Conservation (phyloP, 768 basidiomycete species). For the Phallus indusiatus region DNA sequence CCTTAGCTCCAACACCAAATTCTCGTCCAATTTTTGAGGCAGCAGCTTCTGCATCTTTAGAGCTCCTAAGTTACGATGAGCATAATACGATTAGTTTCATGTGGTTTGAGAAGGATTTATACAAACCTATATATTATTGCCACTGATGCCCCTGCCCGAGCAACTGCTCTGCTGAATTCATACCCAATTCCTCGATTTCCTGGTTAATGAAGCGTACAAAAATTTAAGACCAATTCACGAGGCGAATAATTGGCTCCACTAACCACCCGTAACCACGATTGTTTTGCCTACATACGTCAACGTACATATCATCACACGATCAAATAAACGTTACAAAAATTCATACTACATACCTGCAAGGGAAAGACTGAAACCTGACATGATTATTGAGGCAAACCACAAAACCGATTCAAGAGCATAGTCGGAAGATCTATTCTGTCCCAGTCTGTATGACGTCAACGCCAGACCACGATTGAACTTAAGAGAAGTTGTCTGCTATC, state of each 20-base stretch:
- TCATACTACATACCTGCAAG: not conserved
- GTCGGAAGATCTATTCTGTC: too few relatives aligned
- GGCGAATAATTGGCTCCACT: constrained; percentile 18
- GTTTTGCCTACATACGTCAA: constrained; percentile 33
- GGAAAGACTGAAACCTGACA: constrained; percentile 6
- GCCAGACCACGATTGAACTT: too few relatives aligned
- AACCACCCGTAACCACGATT: constrained; percentile 50
- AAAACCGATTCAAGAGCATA: not conserved
- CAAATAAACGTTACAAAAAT: not conserved
- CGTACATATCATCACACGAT: not conserved
- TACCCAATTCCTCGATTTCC: constrained; percentile 41
- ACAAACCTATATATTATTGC: constrained; percentile 51
- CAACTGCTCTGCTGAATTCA: constrained; percentile 43
- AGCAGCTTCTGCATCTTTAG: constrained; percentile 38
- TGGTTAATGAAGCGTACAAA: too few relatives aligned
- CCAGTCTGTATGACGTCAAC: too few relatives aligned
- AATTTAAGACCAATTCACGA: not conserved
- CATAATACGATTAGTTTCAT: not conserved
- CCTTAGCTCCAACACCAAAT: constrained; percentile 36
- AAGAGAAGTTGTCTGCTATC: too few relatives aligned
- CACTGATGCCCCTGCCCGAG: constrained; percentile 45
- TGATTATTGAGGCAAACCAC: not conserved
- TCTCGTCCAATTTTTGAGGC: constrained; percentile 38
- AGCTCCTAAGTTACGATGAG: constrained; percentile 25
- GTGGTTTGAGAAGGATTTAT: too few relatives aligned